Base-by-base conservation (phyloP, 2,329 filamentous ascomycete species). In the Mycosphaerella sp. region DNA sequence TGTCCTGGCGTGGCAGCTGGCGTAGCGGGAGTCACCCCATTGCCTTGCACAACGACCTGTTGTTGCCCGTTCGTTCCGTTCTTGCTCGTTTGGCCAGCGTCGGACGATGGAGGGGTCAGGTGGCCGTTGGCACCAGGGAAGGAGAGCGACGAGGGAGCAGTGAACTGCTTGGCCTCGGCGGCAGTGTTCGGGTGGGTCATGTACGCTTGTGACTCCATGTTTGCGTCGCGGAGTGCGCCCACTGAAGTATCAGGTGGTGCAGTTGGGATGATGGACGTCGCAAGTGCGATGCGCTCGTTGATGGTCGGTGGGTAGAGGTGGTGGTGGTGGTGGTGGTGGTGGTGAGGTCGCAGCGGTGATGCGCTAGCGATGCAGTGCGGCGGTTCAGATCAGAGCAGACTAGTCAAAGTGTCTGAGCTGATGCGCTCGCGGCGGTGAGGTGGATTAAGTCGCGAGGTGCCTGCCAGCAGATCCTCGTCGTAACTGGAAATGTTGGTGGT, bases 101-200 rank as follows among this genome's bases (percentile, higher is more conserved):
- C 86, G 60, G 81, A 84, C 57, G 82, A 81, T 42, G 89, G 89
- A 59, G 89, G 89, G 55, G 89, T 92, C 70, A 96, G 73, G 70
- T 95, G 89, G 65, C 84, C 84, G 66, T 85, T 67, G 34, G 61
- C 84, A 59, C 85, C 87, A 50, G 92, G 91, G 74, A 95, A 97
- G 58, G 91, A 95, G 64, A 97, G 80, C 65, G 90, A 95, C 62
- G 89, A 87, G 53, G 91, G 88, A 57, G 89, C 90, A 67, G 91
- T 95, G 75, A 97, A 95, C 70, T 88, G 89, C 80, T 93, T 93
- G 62, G 93, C 93, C 81, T 97, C 91, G 64, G 86, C 83, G 67
- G 92, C 91, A 71, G 84, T 97, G 62, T 86, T 81, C 46, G 93
- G 93, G 70, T 97, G 93, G 64, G 92, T 93, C 68, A 89, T 90